Percentiles rank a stretch among this genome's conserved stretches.
Evolutionary conservation across 176 grass and related monocot species (phyloP).

Genomic region (Phragmites australis): DNA sequence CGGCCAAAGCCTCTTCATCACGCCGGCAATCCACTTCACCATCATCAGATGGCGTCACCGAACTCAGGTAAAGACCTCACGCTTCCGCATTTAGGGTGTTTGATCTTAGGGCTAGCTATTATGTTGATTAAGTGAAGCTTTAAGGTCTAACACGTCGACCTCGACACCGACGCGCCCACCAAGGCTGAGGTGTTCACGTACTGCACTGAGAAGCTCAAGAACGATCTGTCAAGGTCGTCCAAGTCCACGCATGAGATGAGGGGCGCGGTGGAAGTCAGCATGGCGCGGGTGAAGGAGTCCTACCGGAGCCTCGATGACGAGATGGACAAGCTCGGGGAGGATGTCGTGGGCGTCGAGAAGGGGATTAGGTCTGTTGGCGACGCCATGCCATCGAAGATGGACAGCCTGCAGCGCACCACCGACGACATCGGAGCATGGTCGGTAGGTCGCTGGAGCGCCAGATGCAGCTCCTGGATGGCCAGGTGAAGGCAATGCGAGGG

Average conservation of each 20-base stretch:
- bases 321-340: conserved; percentile 50
- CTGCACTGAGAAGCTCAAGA: conserved; percentile 64
- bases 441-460: conserved; percentile 61
- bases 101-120: too few relatives aligned
- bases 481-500: conserved; percentile 37
- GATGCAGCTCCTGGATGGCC: conserved; percentile 49
- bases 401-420: conserved; percentile 50
- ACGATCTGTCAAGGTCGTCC: conserved; percentile 46
- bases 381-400: conserved; percentile 60
- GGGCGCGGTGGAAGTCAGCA: conserved; percentile 48
- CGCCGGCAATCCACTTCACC: too few relatives aligned
- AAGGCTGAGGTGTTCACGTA: conserved; percentile 78
- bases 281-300: conserved; percentile 48
- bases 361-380: conserved; percentile 46
- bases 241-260: conserved; percentile 48
- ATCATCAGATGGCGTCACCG: too few relatives aligned
- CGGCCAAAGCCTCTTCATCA: too few relatives aligned
- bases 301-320: conserved; percentile 45
- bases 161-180: too few relatives aligned
- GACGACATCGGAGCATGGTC: conserved; percentile 44
- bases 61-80: too few relatives aligned
- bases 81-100: too few relatives aligned
- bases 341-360: conserved; percentile 41
- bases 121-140: too few relatives aligned
- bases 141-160: too few relatives aligned